Evolutionary conservation across 441 rosid species (phyloP), one percentile per base, ranked within the genome.

Genomic region (Eutrema salsugineum): DNA sequence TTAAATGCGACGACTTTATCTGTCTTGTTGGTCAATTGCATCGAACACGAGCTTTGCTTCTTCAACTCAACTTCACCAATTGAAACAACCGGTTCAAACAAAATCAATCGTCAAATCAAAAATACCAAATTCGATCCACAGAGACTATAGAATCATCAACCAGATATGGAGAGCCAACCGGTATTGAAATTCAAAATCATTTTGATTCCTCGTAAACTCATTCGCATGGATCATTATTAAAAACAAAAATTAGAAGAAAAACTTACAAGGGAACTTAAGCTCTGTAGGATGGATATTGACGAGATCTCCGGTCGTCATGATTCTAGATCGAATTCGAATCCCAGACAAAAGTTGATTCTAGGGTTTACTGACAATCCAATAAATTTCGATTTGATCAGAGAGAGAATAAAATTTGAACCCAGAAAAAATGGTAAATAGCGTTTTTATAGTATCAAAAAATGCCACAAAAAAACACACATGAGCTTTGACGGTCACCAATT

Each of bases 211-310:
- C 27, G 27, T 3, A 24, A 24, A 24, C 27, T 24, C 27, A 20
- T 20, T 20, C 22, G 22, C 22, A 20, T 1, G 27, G 27, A 24
- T 24, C 27, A 24, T 24, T 24, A 24, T 24, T 24, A 24, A 24
- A 24, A 24, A 24, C 24, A 22, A 22, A 3, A 28, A 28, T 1
- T 14, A 12, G 0, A 30, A 12, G 5, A 9, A 71, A 8, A 42
- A 72, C 88, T 87, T 88, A 86, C 92, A 83, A 53, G 89, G 87
- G 80, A 89, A 88, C 77, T 89, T 88, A 66, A 91, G 93, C 81
- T 89, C 96, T 5, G 86, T 22, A 3, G 94, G 92, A 19, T 88
- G 88, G 64, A 89, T 78, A 65, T 65, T 80, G 75, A 91, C 81
- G 54, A 91, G 87, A 78, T 86, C 84, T 69, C 91, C 95, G 22